Evolutionary conservation across 495 filamentous ascomycete genomes (phyloP).

Genomic region (Pyrenula aspistea): DNA sequence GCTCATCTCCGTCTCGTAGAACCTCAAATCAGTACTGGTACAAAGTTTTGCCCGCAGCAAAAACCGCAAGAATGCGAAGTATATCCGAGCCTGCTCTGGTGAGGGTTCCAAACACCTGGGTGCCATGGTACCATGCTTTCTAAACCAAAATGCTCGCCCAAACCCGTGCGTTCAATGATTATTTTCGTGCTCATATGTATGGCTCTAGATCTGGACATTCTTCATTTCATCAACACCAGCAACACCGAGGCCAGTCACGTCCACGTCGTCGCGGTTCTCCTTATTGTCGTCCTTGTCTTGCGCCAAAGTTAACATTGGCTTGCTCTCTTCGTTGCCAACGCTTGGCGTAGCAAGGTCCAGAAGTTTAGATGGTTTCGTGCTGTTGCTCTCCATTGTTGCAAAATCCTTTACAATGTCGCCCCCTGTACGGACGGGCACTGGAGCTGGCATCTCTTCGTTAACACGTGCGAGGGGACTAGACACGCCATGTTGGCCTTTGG

Average conservation of each 20-base stretch:
- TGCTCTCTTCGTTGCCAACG: conserved; percentile 25
- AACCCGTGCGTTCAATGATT: background rate
- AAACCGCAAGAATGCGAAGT: background rate
- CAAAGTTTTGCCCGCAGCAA: background rate
- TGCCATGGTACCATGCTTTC: background rate
- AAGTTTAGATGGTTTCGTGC: conserved; percentile 23
- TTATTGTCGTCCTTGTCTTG: conserved; percentile 10
- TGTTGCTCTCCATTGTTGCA: conserved; percentile 16
- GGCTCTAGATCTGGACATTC: conserved; percentile 38
- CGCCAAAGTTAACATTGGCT: conserved; percentile 7
- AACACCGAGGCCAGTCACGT: conserved; percentile 14
- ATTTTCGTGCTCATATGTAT: background rate
- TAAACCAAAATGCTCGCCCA: background rate
- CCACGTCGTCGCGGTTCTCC: conserved; percentile 12
- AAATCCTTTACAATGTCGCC: conserved; percentile 19
- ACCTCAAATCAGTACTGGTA: background rate
- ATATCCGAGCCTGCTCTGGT: background rate
- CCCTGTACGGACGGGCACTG: conserved; percentile 20
- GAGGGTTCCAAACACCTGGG: background rate
- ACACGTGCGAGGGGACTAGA: conserved; percentile 42
- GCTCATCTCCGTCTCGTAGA: background rate
- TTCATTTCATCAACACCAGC: conserved; percentile 37
- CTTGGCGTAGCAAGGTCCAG: conserved; percentile 34
- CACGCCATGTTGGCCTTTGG: conserved; percentile 35
- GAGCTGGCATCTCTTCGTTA: conserved; percentile 32